Evolutionary conservation across 192 early-diverging fungal genomes (phyloP).

Genomic region (Backusella westeae): DNA sequence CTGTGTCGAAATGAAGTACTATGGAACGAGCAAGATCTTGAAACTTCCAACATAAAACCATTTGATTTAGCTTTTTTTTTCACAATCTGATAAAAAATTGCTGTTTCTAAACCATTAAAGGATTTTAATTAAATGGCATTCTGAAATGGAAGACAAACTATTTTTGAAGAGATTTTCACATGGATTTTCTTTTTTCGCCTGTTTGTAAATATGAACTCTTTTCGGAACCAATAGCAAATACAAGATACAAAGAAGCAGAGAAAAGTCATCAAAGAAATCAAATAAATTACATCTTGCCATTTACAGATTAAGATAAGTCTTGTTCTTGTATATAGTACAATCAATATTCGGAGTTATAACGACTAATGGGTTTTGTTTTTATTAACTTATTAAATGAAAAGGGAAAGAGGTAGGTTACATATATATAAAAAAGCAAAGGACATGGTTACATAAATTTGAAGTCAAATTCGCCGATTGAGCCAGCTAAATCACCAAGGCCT

Average conservation of each 20-base stretch:
- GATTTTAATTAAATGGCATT: background rate
- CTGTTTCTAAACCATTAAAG: background rate
- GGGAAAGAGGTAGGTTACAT: background rate
- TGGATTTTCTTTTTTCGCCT: background rate
- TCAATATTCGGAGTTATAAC: background rate
- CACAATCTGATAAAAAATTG: background rate
- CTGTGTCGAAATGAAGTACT: background rate
- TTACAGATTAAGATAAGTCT: background rate
- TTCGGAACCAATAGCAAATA: background rate
- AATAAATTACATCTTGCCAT: background rate
- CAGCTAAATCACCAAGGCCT: background rate
- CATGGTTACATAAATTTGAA: background rate
- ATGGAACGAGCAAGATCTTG: background rate
- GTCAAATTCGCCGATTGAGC: background rate
- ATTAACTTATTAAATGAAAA: background rate
- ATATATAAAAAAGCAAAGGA: background rate
- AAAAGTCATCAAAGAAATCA: background rate
- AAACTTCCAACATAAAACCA: background rate
- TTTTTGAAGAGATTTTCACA: background rate
- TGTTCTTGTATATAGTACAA: background rate
- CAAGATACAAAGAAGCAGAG: background rate
- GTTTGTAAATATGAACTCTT: background rate
- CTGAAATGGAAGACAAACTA: background rate
- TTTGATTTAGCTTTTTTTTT: background rate
- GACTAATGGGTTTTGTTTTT: background rate